Conservation (phyloP, 768 basidiomycete species). For the Hemileccinum impolitum region DNA sequence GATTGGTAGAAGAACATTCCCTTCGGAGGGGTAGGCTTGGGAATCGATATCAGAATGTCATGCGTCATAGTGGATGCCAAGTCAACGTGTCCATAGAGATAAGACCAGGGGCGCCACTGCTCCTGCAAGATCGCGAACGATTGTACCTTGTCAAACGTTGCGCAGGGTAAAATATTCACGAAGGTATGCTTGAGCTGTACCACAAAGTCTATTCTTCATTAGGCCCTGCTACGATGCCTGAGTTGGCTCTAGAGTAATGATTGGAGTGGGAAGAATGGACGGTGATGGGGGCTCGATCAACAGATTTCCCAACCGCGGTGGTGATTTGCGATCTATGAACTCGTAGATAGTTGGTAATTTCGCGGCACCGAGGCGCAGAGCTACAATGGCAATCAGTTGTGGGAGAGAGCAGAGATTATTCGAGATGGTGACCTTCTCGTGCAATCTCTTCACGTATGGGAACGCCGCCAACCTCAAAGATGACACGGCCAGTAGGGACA, state of each 20-base stretch:
- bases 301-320: constrained; percentile 71
- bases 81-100: too few relatives aligned
- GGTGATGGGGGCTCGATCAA: constrained; percentile 42
- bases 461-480: constrained; percentile 90
- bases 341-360: constrained; percentile 89
- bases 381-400: constrained; percentile 37
- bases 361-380: constrained; percentile 80
- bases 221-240: constrained; percentile 8
- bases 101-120: too few relatives aligned
- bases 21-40: too few relatives aligned
- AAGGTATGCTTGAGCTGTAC: neutral
- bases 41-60: too few relatives aligned
- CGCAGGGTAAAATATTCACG: neutral
- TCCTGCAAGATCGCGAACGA: too few relatives aligned
- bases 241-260: constrained; percentile 11
- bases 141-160: too few relatives aligned
- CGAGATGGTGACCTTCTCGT: constrained; percentile 63
- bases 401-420: neutral
- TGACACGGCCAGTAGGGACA: constrained; percentile 82
- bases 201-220: constrained; percentile 5
- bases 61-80: too few relatives aligned
- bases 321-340: constrained; percentile 67
- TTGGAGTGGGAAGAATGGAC: constrained; percentile 9
- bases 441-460: constrained; percentile 92
- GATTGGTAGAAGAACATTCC: too few relatives aligned